A percentile compares a stretch with the other conserved stretches of the same genome.
Evolutionary conservation across 441 rosid genomes (phyloP).

Genomic region (Croton setiger): DNA sequence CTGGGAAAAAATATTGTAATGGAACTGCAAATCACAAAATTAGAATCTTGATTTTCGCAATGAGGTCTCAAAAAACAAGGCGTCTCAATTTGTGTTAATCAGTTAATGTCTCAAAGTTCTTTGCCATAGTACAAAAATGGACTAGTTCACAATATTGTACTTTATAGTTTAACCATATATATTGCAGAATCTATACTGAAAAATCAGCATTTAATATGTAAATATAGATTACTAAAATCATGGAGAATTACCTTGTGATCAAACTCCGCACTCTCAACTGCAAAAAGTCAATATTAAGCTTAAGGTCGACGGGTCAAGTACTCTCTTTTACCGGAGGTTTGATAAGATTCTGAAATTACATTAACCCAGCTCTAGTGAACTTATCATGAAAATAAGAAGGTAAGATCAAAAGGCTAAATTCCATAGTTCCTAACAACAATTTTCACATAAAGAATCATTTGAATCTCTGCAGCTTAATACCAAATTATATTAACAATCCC

Average conservation of each 20-base stretch:
- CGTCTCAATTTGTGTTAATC: too few relatives aligned
- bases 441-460: not conserved
- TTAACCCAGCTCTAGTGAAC: constrained; percentile 12
- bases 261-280: constrained; percentile 85
- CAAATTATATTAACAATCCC: not conserved
- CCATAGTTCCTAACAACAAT: not conserved
- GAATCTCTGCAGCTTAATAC: not conserved
- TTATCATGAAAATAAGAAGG: not conserved
- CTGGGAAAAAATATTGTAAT: too few relatives aligned
- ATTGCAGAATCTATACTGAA: not conserved
- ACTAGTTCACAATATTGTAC: too few relatives aligned
- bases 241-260: constrained; percentile 64
- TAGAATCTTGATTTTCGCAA: too few relatives aligned
- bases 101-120: too few relatives aligned
- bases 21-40: too few relatives aligned
- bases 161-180: not conserved
- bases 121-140: too few relatives aligned
- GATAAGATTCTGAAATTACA: constrained; percentile 51
- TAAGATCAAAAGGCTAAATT: not conserved
- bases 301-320: constrained; percentile 67
- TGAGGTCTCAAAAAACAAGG: too few relatives aligned
- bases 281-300: constrained; percentile 69
- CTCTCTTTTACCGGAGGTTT: constrained; percentile 73
- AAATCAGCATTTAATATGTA: not conserved
- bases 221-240: not conserved